A percentile compares a stretch with the other conserved stretches of the same genome.
These are phyloP conservation scores for Phytophthora pisi DNA, from an alignment of 352 stramenopile species.

Conservation along the genomic window DNA sequence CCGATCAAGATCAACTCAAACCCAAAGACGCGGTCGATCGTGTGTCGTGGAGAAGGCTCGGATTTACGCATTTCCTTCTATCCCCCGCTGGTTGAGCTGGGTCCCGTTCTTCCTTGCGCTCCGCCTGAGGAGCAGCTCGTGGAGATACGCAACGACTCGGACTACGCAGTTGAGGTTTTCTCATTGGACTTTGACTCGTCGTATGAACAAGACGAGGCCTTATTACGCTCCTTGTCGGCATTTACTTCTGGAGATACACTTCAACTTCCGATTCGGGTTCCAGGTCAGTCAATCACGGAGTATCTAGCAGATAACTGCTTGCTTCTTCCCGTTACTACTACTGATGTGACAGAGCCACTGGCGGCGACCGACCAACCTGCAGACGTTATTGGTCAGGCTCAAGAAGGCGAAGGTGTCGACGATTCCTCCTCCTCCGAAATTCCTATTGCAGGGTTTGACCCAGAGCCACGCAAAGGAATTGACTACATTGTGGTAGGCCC, in stretches of 20 bases:
- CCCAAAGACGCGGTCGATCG: constrained; percentile 77
- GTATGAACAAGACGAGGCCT: constrained; percentile 88
- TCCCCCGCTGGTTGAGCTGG: constrained; percentile 82
- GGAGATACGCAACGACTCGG: constrained; percentile 88
- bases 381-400: neutral
- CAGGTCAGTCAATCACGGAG: constrained; percentile 64
- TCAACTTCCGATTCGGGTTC: constrained; percentile 69
- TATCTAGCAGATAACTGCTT: constrained; percentile 63
- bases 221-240: constrained; percentile 59
- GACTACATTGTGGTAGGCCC: constrained; percentile 89
- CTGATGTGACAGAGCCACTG: constrained; percentile 11
- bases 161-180: constrained; percentile 92
- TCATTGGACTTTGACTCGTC: constrained; percentile 88
- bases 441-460: constrained; percentile 7
- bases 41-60: constrained; percentile 78
- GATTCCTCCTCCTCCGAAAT: neutral
- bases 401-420: constrained; percentile 8
- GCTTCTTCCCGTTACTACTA: constrained; percentile 26
- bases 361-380: neutral
- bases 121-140: constrained; percentile 53
- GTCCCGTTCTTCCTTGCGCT: constrained; percentile 85
- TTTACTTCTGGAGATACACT: constrained; percentile 77
- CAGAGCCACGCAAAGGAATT: constrained; percentile 41
- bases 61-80: constrained; percentile 84
- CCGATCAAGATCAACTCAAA: constrained; percentile 89